These are phyloP conservation scores for Botrytis paeoniae DNA, from an alignment of 2,329 filamentous ascomycete species.

Conservation along the genomic window DNA sequence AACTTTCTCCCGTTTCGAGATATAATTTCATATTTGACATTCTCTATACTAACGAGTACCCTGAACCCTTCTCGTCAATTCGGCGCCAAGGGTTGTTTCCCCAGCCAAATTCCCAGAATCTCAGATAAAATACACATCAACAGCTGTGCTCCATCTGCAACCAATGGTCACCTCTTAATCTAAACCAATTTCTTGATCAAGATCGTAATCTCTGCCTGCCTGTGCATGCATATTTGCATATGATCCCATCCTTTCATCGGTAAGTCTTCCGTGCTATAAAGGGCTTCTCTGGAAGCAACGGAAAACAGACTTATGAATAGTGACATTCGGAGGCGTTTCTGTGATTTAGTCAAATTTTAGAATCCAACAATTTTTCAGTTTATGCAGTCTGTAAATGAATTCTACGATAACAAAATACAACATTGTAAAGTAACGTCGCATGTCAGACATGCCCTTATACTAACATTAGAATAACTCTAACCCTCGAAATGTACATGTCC, in stretches of 20 bases:
- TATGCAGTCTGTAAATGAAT: not conserved
- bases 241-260: not conserved
- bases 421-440: not conserved
- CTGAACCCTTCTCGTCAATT: not conserved
- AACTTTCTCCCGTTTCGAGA: conserved; percentile 35
- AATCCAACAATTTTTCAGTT: not conserved
- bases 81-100: not conserved
- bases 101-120: not conserved
- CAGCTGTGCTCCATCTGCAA: not conserved
- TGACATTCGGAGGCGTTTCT: not conserved
- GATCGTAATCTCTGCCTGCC: not conserved
- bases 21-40: not conserved
- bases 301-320: not conserved
- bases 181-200: not conserved
- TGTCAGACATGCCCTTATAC: not conserved
- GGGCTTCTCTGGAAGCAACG: not conserved
- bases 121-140: not conserved
- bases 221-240: not conserved
- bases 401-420: not conserved
- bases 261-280: not conserved
- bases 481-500: not conserved
- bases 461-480: not conserved
- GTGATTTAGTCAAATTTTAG: not conserved
- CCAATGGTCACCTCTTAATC: not conserved
- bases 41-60: not conserved